Evolutionary conservation across 2,329 filamentous ascomycete genomes (phyloP), one percentile per base, ranked within the genome.

Genomic region (Sporothrix curviconia): DNA sequence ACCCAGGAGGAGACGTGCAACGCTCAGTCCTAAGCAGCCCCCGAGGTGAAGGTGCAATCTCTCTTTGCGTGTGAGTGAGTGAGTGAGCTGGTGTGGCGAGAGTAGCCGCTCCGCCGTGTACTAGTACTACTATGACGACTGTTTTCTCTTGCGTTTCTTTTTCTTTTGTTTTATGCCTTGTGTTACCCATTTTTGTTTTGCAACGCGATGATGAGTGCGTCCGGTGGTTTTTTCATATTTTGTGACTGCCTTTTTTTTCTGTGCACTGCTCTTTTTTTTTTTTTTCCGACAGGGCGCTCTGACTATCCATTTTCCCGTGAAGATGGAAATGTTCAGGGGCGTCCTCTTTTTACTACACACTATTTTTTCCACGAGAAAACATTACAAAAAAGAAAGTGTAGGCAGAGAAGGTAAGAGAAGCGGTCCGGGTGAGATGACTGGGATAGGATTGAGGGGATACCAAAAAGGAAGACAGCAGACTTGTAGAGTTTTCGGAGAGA

Each of bases 1-100:
- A 65, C 70, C 4, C 84, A 87, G 70, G 74, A 83, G 64, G 62
- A 61, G 15, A 64, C 71, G 25, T 81, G 78, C 66, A 66, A 66
- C 59, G 62, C 69, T 22, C 28, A 49, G 55, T 17, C 36, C 8
- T 37, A 43, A 22, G 28, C n/a, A n/a, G n/a, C n/a, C n/a, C n/a
- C n/a, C n/a, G n/a, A n/a, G n/a, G n/a, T n/a, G n/a, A n/a, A n/a
- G n/a, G n/a, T n/a, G n/a, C n/a, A n/a, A n/a, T 34, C 12, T 30
- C 4, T 24, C 19, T 44, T 44, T 12, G 11, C 19, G 19, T 6
- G 19, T 19, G 17, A 17, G 32, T 25, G 32, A 19, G 6, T 24
- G 11, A 17, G 36, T 42, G 30, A 37, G 14, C 11, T n/a, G 28
- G 50, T 30, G 34, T 17, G 39, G 37, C 32, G 19, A 22, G 37